A percentile compares a stretch with the other conserved stretches of the same genome.
phyloP scores from a whole-genome alignment of 2,329 filamentous ascomycete genomes.

The Pseudovirgaria hyperparasitica region DNA sequence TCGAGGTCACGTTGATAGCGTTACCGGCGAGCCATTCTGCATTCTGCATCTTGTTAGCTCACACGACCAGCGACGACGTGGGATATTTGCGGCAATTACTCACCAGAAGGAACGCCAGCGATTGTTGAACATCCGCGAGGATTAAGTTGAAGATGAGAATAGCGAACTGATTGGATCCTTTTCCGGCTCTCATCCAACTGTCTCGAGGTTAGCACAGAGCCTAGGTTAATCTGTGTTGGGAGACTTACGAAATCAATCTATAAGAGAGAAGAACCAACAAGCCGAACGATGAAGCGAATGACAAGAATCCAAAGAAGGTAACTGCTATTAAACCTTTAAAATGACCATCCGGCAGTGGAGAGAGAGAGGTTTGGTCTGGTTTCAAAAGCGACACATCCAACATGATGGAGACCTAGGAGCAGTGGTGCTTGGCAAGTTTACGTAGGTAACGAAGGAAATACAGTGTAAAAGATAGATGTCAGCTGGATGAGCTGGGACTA shows the following conservation, averaged over 20 bases:
- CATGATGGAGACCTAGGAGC: too few species aligned
- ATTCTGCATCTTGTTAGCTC: too few species aligned
- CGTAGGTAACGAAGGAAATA: too few species aligned
- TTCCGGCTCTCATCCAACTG: conserved; percentile 21
- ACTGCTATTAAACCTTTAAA: conserved; percentile 33
- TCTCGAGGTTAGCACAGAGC: too few species aligned
- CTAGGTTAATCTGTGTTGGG: too few species aligned
- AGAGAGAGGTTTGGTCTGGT: too few species aligned
- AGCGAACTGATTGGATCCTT: conserved; percentile 49
- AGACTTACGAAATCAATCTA: conserved; percentile 29
- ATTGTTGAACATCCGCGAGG: conserved; percentile 54
- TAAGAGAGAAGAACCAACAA: conserved; percentile 34
- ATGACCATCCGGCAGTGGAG: conserved; percentile 19
- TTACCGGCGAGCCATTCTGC: conserved; percentile 44
- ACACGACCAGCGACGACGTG: too few species aligned
- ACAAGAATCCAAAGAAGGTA: conserved; percentile 33
- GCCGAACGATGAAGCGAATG: conserved; percentile 29
- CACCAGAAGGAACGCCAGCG: conserved; percentile 51
- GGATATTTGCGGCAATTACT: too few species aligned
- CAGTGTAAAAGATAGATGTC: too few species aligned
- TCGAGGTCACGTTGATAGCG: conserved; percentile 39
- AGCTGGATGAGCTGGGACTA: too few species aligned
- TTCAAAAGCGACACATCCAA: too few species aligned
- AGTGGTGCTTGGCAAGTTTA: too few species aligned
- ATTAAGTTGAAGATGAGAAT: conserved; percentile 58